Conservation (phyloP, 2,329 filamentous ascomycete species). For the Monilinia aucupariae region DNA sequence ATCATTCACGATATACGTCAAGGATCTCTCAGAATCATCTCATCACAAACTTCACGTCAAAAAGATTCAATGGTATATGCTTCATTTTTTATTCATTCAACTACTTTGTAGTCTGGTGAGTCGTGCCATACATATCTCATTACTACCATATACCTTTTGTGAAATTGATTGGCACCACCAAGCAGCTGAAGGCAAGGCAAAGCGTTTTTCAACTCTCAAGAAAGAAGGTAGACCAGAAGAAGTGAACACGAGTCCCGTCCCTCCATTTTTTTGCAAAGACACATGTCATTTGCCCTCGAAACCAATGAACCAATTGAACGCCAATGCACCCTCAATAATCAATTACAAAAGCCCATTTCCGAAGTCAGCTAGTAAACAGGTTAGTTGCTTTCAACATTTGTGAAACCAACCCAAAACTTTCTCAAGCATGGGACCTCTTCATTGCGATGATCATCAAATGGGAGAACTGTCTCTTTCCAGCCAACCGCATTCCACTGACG, state of each 20-base stretch:
- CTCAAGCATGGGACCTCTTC: constrained; percentile 27
- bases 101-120: constrained; percentile 9
- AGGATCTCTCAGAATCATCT: not conserved
- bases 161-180: constrained; percentile 11
- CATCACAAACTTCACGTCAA: not conserved
- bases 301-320: constrained; percentile 18
- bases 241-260: constrained; percentile 12
- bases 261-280: constrained; percentile 19
- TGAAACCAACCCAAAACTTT: constrained; percentile 28
- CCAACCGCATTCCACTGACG: constrained; percentile 34
- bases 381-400: constrained; percentile 13
- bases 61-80: constrained; percentile 4
- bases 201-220: constrained; percentile 2
- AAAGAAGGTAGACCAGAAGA: constrained; percentile 15
- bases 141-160: constrained; percentile 9
- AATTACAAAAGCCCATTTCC: constrained; percentile 13
- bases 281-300: constrained; percentile 16
- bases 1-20: not conserved
- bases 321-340: constrained; percentile 19
- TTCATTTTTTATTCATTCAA: constrained; percentile 11
- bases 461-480: constrained; percentile 33
- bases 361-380: constrained; percentile 3
- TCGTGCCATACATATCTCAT: constrained; percentile 13
- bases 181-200: constrained; percentile 7
- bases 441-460: constrained; percentile 20